Percentiles rank a stretch among this genome's conserved stretches.
phyloP scores from a whole-genome alignment of 2,329 filamentous ascomycete genomes.

The Dothistroma pini region DNA sequence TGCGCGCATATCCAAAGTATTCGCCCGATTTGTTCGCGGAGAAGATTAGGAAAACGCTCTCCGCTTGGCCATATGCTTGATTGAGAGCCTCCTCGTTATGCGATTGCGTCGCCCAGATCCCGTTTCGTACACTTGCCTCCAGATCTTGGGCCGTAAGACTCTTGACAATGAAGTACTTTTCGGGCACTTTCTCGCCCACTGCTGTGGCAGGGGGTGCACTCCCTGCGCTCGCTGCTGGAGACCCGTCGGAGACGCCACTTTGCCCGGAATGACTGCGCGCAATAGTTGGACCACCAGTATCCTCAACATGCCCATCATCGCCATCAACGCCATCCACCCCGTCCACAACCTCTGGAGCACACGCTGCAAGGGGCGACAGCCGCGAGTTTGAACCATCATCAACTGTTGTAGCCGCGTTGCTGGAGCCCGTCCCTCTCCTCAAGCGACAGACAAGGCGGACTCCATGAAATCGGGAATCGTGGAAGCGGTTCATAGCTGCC shows the following conservation, averaged over 20 bases:
- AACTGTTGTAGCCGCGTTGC: conserved; percentile 6
- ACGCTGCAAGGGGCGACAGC: conserved; percentile 2
- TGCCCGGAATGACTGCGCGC: conserved; percentile 20
- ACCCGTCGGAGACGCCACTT: conserved; percentile 1
- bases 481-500: conserved; percentile 75
- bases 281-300: conserved; percentile 22
- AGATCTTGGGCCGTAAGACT: conserved; percentile 88
- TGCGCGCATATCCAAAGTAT: conserved; percentile 92
- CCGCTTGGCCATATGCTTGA: conserved; percentile 72
- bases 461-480: conserved; percentile 85
- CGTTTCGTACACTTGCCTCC: conserved; percentile 80
- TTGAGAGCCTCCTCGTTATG: conserved; percentile 88
- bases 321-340: not conserved
- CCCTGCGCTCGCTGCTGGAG: not conserved
- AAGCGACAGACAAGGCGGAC: conserved; percentile 82
- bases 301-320: conserved; percentile 3
- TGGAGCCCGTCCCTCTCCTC: conserved; percentile 47
- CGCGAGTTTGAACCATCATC: conserved; percentile 21
- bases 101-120: conserved; percentile 89
- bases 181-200: conserved; percentile 46
- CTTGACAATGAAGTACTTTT: conserved; percentile 89
- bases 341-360: not conserved
- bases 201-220: conserved; percentile 10
- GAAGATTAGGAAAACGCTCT: conserved; percentile 88
- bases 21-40: conserved; percentile 97